Evolutionary conservation across 345 rosid genomes (phyloP).

Genomic region (Eucalyptus pumila): DNA sequence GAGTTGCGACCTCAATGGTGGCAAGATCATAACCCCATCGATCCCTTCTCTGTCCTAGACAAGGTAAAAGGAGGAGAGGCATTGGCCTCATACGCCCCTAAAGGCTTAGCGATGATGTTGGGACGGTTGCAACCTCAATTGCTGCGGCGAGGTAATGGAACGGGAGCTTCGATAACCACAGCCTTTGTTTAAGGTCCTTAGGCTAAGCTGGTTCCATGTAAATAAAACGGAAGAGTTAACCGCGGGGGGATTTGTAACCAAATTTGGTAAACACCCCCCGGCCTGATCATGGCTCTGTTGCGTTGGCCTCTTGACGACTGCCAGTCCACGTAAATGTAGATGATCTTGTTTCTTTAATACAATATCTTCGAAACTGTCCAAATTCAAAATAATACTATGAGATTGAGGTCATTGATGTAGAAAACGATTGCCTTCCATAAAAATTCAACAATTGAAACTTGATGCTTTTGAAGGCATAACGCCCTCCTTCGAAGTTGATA

Average conservation of each 20-base stretch:
- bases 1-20: not conserved
- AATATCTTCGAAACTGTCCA: not conserved
- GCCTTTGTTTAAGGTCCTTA: no score
- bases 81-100: not conserved
- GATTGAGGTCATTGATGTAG: not conserved
- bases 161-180: no score
- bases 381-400: not conserved
- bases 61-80: no score
- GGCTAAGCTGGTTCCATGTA: no score
- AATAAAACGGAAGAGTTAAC: no score
- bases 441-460: not conserved
- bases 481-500: not conserved
- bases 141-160: not conserved
- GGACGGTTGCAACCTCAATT: not conserved
- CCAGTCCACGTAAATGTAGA: no score
- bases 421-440: not conserved
- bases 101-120: not conserved
- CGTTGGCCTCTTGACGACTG: no score
- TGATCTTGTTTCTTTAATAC: not conserved
- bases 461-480: not conserved
- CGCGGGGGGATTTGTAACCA: no score
- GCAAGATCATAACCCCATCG: not conserved
- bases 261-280: no score
- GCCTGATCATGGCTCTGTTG: no score
- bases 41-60: not conserved